Evolutionary conservation across 352 stramenopile genomes (phyloP), one percentile per base, ranked within the genome.

Genomic region (Phytophthora brassicae): DNA sequence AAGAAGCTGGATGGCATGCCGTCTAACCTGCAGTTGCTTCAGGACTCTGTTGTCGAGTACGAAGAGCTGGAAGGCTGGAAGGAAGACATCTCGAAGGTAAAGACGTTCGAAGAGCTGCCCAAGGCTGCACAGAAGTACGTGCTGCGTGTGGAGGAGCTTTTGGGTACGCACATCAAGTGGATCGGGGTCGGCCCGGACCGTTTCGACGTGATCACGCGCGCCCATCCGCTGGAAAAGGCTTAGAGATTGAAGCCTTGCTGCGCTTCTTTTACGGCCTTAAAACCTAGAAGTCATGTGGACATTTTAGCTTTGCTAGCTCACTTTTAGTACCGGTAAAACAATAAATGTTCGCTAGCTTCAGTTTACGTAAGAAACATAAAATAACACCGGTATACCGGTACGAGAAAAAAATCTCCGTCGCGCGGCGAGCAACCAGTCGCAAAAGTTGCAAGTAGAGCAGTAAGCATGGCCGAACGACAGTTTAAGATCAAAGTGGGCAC

Each of bases 151-250:
- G 97, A 99, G 79, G 89, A 98, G 79, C 75, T 99, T 12, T 62
- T 99, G 33, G 96, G 95, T 63, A 94, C 97, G 67, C 92, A 97
- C 50, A 98, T 99, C 68, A 95, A 97, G 73, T 99, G 97, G 96
- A 99, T 99, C 65, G 97, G 97, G 53, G 96, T 99, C 16, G 97
- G 97, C 35, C 90, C 97, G 50, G 97, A 98, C 79, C 88, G 97
- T 46, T 88, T 96, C 56, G 96, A 98, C 71, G 84, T 98, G 47
- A 98, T 99, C 77, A 96, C 85, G 52, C 81, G 85, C 16, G 64
- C 78, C 33, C 84, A 90, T 60, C 84, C 84, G 55, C 70, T 93
- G 28, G 79, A 92, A 66, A 90, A 90, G 62, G 68, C 61, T 23
- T 73, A 66, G 65, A 73, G 41, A 28, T 47, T 3, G 22, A 56